These are phyloP conservation scores for Thalassiosira livingstoniorum DNA, from an alignment of 352 stramenopile genomes.

Conservation along the genomic window DNA sequence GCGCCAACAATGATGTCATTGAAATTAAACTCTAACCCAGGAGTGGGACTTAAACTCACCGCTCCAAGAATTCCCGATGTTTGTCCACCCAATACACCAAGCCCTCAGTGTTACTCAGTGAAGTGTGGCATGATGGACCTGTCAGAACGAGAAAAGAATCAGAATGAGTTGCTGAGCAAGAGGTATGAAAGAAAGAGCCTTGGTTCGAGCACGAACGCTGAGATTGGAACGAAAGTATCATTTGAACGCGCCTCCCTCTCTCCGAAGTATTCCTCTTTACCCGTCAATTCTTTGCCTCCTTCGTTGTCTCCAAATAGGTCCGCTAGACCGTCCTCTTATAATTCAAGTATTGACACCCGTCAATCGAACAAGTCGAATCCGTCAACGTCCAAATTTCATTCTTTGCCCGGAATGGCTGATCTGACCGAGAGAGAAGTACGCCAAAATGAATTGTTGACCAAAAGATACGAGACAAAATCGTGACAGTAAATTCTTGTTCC, in stretches of 20 bases:
- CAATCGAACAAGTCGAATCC: too few species aligned
- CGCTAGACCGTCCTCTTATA: too few species aligned
- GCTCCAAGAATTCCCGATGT: conserved; percentile 23
- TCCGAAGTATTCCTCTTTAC: neutral
- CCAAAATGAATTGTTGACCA: conserved; percentile 11
- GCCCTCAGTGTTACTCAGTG: conserved; percentile 21
- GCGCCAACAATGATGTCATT: too few species aligned
- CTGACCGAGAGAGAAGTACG: conserved; percentile 13
- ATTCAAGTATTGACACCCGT: too few species aligned
- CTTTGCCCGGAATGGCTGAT: conserved; percentile 9
- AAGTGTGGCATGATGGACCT: conserved; percentile 39
- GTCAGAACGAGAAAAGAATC: conserved; percentile 30
- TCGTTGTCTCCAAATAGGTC: neutral
- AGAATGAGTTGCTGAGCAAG: conserved; percentile 39
- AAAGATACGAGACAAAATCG: too few species aligned
- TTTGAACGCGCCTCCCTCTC: neutral
- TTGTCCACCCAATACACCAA: neutral
- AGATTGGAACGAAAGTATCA: too few species aligned
- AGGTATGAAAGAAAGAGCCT: conserved; percentile 29
- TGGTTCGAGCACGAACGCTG: neutral
- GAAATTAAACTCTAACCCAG: conserved; percentile 47
- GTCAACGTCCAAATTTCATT: conserved; percentile 1
- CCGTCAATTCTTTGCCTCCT: neutral
- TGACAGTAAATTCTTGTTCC: too few species aligned
- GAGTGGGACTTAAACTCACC: conserved; percentile 38